These are phyloP conservation scores for Hygrophila difformis DNA, from an alignment of 257 asterid genomes.

Conservation along the genomic window DNA sequence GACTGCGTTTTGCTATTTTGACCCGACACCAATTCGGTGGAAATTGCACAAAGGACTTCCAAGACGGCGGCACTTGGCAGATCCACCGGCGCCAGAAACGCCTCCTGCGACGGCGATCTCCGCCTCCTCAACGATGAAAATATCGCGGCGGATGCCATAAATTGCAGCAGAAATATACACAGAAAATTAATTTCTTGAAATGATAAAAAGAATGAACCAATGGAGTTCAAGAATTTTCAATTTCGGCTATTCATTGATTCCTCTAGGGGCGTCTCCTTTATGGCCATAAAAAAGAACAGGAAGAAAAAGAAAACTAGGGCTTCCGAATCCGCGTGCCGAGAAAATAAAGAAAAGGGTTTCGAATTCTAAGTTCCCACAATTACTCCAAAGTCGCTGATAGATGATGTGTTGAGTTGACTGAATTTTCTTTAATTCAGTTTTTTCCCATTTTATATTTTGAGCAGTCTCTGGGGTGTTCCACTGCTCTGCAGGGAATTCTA, in stretches of 20 bases:
- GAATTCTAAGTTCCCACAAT: too few relatives aligned
- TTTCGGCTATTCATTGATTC: too few relatives aligned
- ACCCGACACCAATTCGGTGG: conserved; percentile 39
- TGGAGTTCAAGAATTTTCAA: too few relatives aligned
- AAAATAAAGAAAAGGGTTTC: conserved; percentile 9
- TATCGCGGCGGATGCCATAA: conserved; percentile 80
- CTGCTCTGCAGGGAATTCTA: background rate
- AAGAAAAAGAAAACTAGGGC: conserved; percentile 20
- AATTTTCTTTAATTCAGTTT: conserved; percentile 19
- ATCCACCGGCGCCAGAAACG: conserved; percentile 75
- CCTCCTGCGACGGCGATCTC: conserved; percentile 73
- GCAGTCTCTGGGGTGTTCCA: too few relatives aligned
- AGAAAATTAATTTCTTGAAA: background rate
- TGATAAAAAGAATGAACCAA: too few relatives aligned
- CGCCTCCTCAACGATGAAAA: conserved; percentile 86
- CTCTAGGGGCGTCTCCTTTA: too few relatives aligned
- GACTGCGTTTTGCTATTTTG: conserved; percentile 25
- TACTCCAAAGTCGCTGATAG: too few relatives aligned
- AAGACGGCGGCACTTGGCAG: conserved; percentile 45
- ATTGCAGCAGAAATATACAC: background rate
- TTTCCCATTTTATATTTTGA: background rate
- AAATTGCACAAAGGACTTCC: conserved; percentile 40
- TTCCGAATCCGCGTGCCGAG: conserved; percentile 51
- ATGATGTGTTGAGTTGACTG: conserved; percentile 18
- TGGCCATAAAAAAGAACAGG: conserved; percentile 2